Evolutionary conservation across 2,329 filamentous ascomycete genomes (phyloP), one percentile per base, ranked within the genome.

Genomic region (Sclerotinia minor): DNA sequence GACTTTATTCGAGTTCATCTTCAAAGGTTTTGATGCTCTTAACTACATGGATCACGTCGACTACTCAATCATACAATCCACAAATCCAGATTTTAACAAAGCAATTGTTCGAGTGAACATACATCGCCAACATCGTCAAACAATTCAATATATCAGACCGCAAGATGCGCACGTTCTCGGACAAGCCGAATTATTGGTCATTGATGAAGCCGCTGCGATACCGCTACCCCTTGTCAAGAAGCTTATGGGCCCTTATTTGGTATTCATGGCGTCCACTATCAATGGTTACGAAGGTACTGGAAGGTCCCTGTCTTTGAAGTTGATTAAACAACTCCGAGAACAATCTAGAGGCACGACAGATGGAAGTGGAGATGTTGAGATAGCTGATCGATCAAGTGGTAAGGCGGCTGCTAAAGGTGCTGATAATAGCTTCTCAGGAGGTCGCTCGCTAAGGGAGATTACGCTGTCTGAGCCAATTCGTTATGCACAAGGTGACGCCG

Each of bases 201-300:
- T 99, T 71, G 95, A 99, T 79, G 95, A 99, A 80, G 95, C 95
- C 21, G 95, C 95, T 17, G 96, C 96, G 1, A 99, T 99, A 71
- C 95, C 96, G 17, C 80, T 99, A 15, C 95, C 95, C 0, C 82
- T 98, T 3, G 95, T 99, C 9, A 86, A 90, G 73, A 97, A 97
- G 80, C 84, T 99, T 52, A 94, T 99, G 87, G 95, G 95, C 0
- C 94, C 94, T 19, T 99, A 99, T 79, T 83, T 99, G 49, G 93
- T 98, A 11, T 99, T 99, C 80, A 98, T 99, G 95, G 93, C 96
- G 0, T 99, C 95, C 0, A 99, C 95, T 1, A 97, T 99, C 81
- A 98, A 98, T 77, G 95, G 95, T 68, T 99, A 99, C 78, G 95
- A 99, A 81, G 95, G 95, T 67, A 99, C 95, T 8, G 95, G 95